Base-by-base conservation (phyloP, 371 early-diverging fungal species). In the Mortierella sp. region DNA sequence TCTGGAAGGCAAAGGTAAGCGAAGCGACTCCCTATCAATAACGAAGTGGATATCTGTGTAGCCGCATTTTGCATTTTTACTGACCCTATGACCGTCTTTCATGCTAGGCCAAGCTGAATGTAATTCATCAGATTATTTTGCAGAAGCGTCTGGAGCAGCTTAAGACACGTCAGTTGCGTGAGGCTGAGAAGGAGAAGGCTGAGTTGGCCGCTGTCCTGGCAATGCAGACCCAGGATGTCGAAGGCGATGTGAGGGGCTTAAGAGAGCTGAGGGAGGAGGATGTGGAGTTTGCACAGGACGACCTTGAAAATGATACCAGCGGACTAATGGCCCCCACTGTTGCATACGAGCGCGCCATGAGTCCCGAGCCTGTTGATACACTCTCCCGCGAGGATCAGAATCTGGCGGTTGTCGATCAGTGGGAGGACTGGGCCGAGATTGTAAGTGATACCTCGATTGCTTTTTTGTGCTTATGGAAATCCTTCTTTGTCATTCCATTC, bases 1-100 rank as follows among this genome's bases (percentile, higher is more conserved):
- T 96, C 0, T 93, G 91, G 84, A 94, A 92, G 76, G 92, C 96
- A 12, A 93, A 92, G 67, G 86, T 80, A 61, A 34, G 57, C 27
- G 3, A 2, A 21, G 14, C 11, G 9, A 7, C n/a, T n/a, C n/a
- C n/a, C n/a, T n/a, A n/a, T n/a, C n/a, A n/a, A n/a, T n/a, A n/a
- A n/a, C n/a, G n/a, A n/a, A n/a, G n/a, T n/a, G n/a, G n/a, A n/a
- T n/a, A n/a, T n/a, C n/a, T n/a, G n/a, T n/a, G n/a, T n/a, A n/a
- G n/a, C n/a, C n/a, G 21, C 27, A 19, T 7, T 50, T 24, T 44
- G 46, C n/a, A 15, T 11, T 37, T 9, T 15, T 24, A 19, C 31
- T 39, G 55, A 24, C 23, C 24, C 39, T 50, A 39, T 46, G 4
- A 34, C 23, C 26, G 11, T 30, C 3, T 26, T 12, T 11, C 17